These are phyloP conservation scores for Boletus tylopilopsis DNA, from an alignment of 768 basidiomycete genomes.

Conservation along the genomic window DNA sequence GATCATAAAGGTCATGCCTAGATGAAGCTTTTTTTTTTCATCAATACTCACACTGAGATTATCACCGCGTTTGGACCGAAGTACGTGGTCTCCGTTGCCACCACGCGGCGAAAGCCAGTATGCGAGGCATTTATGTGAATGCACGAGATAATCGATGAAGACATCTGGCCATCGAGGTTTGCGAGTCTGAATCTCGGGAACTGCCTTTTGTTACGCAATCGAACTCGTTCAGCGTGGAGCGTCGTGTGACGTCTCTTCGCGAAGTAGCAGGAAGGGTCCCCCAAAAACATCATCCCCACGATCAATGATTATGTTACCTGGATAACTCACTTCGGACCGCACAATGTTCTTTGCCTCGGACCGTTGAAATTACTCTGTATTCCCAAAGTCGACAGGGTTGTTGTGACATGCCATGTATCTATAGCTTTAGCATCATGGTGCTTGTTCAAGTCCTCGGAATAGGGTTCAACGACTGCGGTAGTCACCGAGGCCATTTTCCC, in stretches of 20 bases:
- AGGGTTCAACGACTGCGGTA: neutral
- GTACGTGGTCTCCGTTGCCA: neutral
- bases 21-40: neutral
- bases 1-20: neutral
- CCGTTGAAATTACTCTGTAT: neutral
- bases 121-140: neutral
- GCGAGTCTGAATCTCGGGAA: neutral
- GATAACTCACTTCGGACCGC: neutral
- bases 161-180: neutral
- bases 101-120: neutral
- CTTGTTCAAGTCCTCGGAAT: neutral
- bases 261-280: neutral
- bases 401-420: neutral
- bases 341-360: neutral
- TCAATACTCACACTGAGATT: constrained; percentile 6
- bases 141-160: neutral
- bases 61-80: neutral
- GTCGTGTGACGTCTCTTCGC: neutral
- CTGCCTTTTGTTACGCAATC: neutral
- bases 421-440: neutral
- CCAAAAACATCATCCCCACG: neutral
- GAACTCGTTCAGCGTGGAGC: constrained; percentile 1
- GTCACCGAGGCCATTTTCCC: neutral
- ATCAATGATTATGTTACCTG: neutral
- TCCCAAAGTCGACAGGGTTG: constrained; percentile 1